Conservation (phyloP, 2,329 filamentous ascomycete species). For the Stagonosporopsis chrysanthemi region DNA sequence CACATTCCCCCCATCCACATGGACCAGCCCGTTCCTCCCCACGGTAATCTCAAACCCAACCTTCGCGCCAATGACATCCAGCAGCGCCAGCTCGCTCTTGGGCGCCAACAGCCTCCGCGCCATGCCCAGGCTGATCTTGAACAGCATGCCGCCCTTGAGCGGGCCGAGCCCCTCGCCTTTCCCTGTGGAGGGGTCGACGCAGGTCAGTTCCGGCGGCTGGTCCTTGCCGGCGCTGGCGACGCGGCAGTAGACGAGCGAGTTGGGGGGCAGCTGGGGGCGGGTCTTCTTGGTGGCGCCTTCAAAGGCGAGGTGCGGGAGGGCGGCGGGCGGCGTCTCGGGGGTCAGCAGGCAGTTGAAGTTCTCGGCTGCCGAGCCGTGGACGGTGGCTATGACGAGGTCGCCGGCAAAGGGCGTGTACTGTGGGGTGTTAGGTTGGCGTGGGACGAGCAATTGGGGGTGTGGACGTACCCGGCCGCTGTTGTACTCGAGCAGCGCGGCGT, state of each 20-base stretch:
- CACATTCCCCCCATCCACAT: slow-evolving; percentile 82
- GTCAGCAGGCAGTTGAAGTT: slow-evolving; percentile 82
- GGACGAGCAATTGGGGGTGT: neutral
- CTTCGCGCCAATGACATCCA: slow-evolving; percentile 83
- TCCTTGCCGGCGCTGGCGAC: slow-evolving; percentile 67
- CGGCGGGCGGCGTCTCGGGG: slow-evolving; percentile 66
- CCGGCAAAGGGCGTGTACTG: slow-evolving; percentile 81
- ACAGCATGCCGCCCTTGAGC: slow-evolving; percentile 85
- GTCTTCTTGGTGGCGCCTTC: slow-evolving; percentile 93
- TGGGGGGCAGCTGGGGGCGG: slow-evolving; percentile 75
- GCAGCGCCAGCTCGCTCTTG: slow-evolving; percentile 69
- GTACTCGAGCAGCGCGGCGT: slow-evolving; percentile 78
- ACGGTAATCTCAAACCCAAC: slow-evolving; percentile 92
- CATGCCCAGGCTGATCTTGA: slow-evolving; percentile 79
- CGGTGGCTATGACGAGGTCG: slow-evolving; percentile 87
- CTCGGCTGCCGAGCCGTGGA: slow-evolving; percentile 78
- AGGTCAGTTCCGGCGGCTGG: slow-evolving; percentile 89
- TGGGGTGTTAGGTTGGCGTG: slow-evolving; percentile 9
- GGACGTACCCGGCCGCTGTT: slow-evolving; percentile 70
- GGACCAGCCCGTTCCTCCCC: slow-evolving; percentile 89
- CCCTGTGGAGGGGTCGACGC: slow-evolving; percentile 83
- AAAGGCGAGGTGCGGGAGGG: slow-evolving; percentile 89
- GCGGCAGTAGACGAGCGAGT: slow-evolving; percentile 87
- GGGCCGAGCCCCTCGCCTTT: slow-evolving; percentile 89
- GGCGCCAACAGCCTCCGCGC: slow-evolving; percentile 76